Evolutionary conservation across 495 filamentous ascomycete species (phyloP).

Genomic region (Clavariopsis aquatica): DNA sequence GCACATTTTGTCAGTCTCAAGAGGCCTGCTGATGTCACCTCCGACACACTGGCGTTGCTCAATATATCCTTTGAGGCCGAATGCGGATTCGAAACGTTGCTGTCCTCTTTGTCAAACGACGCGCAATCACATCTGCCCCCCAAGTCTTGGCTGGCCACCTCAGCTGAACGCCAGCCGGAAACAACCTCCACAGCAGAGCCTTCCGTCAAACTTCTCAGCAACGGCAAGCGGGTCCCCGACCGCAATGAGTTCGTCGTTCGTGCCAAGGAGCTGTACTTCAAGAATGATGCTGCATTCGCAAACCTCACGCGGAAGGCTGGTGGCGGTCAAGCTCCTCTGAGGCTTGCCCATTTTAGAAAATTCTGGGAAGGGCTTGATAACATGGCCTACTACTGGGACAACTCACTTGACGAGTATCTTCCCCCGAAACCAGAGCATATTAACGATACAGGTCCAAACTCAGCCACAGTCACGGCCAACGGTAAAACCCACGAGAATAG

Average conservation of each 20-base stretch:
- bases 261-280: slow-evolving; percentile 53
- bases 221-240: slow-evolving; percentile 53
- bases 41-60: slow-evolving; percentile 54
- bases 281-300: slow-evolving; percentile 61
- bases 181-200: slow-evolving; percentile 15
- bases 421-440: slow-evolving; percentile 17
- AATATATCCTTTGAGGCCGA: slow-evolving; percentile 53
- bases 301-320: slow-evolving; percentile 51
- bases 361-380: slow-evolving; percentile 62
- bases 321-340: slow-evolving; percentile 49
- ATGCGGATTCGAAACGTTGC: slow-evolving; percentile 51
- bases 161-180: slow-evolving; percentile 21
- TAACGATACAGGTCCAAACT: background rate
- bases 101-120: slow-evolving; percentile 47
- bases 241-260: slow-evolving; percentile 53
- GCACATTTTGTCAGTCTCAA: slow-evolving; percentile 52
- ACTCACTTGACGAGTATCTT: slow-evolving; percentile 57
- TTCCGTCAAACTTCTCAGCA: slow-evolving; percentile 47
- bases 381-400: slow-evolving; percentile 67
- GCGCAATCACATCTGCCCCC: slow-evolving; percentile 50
- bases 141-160: slow-evolving; percentile 48
- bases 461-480: slow-evolving; percentile 6
- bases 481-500: background rate
- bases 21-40: slow-evolving; percentile 55
- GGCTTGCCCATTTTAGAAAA: slow-evolving; percentile 58